These are phyloP conservation scores for Alternaria metachromatica DNA, from an alignment of 2,329 filamentous ascomycete genomes.

Conservation along the genomic window DNA sequence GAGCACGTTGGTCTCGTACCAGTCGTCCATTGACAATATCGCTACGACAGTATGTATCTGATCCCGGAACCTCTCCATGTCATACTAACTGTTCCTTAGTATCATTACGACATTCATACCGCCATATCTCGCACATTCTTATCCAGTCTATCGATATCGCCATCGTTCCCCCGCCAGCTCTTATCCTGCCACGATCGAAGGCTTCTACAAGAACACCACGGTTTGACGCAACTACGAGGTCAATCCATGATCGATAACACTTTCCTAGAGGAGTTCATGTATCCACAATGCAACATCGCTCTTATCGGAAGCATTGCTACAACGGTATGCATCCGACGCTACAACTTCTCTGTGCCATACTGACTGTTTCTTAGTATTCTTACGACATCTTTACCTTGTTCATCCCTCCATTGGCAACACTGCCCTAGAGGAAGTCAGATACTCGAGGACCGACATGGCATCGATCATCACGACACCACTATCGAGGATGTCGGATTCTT, in stretches of 20 bases:
- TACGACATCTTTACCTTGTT: neutral
- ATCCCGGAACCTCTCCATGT: neutral
- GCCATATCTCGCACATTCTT: neutral
- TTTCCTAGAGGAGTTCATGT: no score
- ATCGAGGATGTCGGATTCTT: no score
- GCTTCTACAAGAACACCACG: no score
- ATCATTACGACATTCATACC: neutral
- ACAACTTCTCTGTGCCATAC: no score
- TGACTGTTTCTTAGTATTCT: neutral
- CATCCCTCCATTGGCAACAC: neutral
- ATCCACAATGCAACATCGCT: neutral
- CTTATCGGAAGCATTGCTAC: neutral
- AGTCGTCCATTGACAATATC: neutral
- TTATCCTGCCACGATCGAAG: neutral
- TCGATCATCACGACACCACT: no score
- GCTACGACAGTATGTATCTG: neutral
- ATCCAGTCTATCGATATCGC: neutral
- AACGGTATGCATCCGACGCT: neutral
- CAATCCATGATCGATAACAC: neutral
- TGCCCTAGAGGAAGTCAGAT: neutral
- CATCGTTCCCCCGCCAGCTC: neutral
- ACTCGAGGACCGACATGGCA: neutral
- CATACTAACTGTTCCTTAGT: neutral
- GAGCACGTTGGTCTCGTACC: neutral
- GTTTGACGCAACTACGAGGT: no score